Conservation (phyloP, 176 grass and related monocot genomes). For the Bromus sterilis region DNA sequence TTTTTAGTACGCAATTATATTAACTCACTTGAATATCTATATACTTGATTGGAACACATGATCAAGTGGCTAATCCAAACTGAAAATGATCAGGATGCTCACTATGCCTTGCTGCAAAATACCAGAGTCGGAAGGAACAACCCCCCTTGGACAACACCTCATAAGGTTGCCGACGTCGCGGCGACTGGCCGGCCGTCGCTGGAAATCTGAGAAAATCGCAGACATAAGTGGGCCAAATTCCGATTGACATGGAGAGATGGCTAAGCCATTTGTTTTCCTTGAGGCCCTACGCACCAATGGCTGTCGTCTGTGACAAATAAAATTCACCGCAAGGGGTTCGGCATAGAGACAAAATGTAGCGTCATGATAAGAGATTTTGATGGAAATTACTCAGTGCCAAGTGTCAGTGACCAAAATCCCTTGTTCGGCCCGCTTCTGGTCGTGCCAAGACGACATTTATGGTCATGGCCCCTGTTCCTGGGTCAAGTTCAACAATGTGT, state of each 20-base stretch:
- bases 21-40: too few species aligned
- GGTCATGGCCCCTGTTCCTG: not conserved
- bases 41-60: too few species aligned
- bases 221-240: not conserved
- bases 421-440: conserved; percentile 9
- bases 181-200: not conserved
- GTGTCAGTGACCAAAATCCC: not conserved
- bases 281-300: not conserved
- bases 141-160: too few species aligned
- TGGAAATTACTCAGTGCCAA: not conserved
- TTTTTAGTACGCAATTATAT: too few species aligned
- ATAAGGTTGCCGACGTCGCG: too few species aligned
- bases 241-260: not conserved
- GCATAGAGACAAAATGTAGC: not conserved
- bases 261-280: not conserved
- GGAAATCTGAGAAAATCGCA: not conserved
- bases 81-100: too few species aligned
- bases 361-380: conserved; percentile 10
- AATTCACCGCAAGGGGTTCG: not conserved
- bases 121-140: too few species aligned
- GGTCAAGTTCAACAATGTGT: conserved; percentile 12
- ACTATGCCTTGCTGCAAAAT: too few species aligned
- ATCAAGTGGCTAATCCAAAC: too few species aligned
- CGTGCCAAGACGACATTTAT: conserved; percentile 23
- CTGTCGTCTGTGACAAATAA: not conserved